These are phyloP conservation scores for Quambalaria eucalypti DNA, from an alignment of 1,284 basidiomycete species.

Conservation along the genomic window DNA sequence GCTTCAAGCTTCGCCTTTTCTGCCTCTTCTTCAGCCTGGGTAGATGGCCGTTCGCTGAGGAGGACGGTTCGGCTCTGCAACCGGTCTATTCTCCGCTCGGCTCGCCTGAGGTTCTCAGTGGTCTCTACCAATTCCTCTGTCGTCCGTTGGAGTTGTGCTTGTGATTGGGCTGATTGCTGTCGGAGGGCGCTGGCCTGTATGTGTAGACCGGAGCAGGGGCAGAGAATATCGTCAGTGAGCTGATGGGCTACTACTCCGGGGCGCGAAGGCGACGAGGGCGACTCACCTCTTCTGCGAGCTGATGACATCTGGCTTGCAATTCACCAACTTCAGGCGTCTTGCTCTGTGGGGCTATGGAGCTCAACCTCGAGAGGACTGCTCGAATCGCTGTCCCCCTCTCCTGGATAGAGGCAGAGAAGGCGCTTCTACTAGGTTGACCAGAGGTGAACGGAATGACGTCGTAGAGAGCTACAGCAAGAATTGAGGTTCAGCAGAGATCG, in stretches of 20 bases:
- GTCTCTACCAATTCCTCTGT: constrained; percentile 6
- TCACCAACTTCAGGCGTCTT: constrained; percentile 8
- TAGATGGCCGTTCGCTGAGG: constrained; percentile 8
- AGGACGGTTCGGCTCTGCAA: constrained; percentile 9
- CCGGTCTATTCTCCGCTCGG: constrained; percentile 11
- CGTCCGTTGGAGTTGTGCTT: constrained; percentile 2
- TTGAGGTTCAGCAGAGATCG: too few species aligned
- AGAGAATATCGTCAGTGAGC: too few species aligned
- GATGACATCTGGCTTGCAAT: constrained; percentile 13
- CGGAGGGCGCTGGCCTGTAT: constrained; percentile 9
- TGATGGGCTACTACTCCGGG: neutral
- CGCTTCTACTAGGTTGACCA: constrained; percentile 2
- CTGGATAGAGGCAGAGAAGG: constrained; percentile 10
- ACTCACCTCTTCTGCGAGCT: constrained; percentile 13
- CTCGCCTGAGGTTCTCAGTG: constrained; percentile 11
- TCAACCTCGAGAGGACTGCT: constrained; percentile 8
- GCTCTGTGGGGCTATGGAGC: constrained; percentile 1
- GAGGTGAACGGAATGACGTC: constrained; percentile 10
- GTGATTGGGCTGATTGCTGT: constrained; percentile 1
- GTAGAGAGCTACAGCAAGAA: constrained; percentile 5
- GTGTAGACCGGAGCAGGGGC: too few species aligned
- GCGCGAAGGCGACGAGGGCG: neutral
- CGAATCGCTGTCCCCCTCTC: constrained; percentile 8
- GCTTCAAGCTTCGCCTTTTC: constrained; percentile 5
- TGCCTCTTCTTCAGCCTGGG: constrained; percentile 10